A percentile compares a stretch with the other conserved stretches of the same genome.
phyloP scores from a whole-genome alignment of 2,329 filamentous ascomycete genomes.

The Purpureocillium takamizusanense region DNA sequence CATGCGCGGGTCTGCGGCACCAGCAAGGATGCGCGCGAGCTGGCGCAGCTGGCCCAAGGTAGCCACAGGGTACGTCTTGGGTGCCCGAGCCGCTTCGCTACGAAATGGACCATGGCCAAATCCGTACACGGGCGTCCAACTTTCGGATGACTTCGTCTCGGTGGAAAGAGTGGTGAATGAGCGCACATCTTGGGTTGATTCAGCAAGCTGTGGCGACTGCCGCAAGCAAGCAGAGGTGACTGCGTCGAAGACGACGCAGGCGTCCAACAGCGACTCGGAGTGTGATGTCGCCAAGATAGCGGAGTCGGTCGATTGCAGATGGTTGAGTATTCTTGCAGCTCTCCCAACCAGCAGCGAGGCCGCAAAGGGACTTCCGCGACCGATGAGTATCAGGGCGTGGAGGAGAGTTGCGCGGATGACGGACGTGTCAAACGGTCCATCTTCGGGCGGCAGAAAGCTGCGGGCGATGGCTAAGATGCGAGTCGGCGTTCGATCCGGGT shows the following conservation, averaged over 20 bases:
- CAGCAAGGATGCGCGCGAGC: background rate
- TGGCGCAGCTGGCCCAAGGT: slow-evolving; percentile 3
- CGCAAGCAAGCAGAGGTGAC: background rate
- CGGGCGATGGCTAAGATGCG: slow-evolving; percentile 43
- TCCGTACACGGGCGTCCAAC: background rate
- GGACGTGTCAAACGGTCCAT: slow-evolving; percentile 35
- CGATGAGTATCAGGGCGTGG: slow-evolving; percentile 55
- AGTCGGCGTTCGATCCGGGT: slow-evolving; percentile 7
- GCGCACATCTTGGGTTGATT: no score
- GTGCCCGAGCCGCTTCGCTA: background rate
- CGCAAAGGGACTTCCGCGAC: slow-evolving; percentile 41
- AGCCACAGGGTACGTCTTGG: background rate
- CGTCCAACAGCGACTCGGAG: slow-evolving; percentile 27
- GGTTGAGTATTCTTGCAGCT: slow-evolving; percentile 40
- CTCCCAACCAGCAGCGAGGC: slow-evolving; percentile 59
- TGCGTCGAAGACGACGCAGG: slow-evolving; percentile 52
- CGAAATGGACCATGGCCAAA: background rate
- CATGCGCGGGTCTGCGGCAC: no score
- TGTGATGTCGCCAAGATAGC: slow-evolving; percentile 6
- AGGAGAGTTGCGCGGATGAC: slow-evolving; percentile 34
- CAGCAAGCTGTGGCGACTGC: background rate
- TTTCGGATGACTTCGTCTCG: background rate
- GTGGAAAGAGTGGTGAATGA: background rate
- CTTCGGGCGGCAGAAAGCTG: slow-evolving; percentile 36
- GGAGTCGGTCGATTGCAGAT: slow-evolving; percentile 10